Evolutionary conservation across 176 grass and related monocot genomes (phyloP).

Genomic region (Aegilops speltoides): DNA sequence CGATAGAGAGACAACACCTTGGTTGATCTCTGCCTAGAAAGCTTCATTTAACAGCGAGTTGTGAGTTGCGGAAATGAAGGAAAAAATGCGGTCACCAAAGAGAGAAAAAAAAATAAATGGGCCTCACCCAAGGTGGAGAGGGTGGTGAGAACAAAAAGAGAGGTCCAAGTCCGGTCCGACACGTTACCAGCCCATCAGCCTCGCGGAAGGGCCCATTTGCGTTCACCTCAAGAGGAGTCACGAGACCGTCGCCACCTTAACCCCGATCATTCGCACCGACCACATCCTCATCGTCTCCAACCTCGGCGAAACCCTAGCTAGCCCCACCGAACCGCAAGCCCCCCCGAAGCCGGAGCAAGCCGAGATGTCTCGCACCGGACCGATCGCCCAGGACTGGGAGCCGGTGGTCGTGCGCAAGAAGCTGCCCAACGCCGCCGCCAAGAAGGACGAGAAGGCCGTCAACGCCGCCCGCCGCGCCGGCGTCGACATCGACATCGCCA

Average conservation of each 20-base stretch:
- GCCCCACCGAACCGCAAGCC: neutral
- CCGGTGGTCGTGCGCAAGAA: constrained; percentile 11
- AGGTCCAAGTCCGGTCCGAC: too few relatives aligned
- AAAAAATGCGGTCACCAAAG: too few relatives aligned
- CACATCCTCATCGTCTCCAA: neutral
- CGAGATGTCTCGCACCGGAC: neutral
- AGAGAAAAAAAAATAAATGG: too few relatives aligned
- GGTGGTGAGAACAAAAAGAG: too few relatives aligned
- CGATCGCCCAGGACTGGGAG: constrained; percentile 7
- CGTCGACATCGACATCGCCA: constrained; percentile 19
- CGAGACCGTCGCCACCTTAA: neutral
- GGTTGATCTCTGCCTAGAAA: too few relatives aligned
- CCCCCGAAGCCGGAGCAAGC: neutral
- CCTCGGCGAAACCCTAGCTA: constrained; percentile 7
- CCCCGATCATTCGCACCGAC: constrained; percentile 6
- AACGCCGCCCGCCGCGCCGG: constrained; percentile 23
- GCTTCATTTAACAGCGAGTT: too few relatives aligned
- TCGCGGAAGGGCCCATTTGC: neutral
- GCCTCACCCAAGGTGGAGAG: too few relatives aligned
- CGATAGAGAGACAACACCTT: too few relatives aligned
- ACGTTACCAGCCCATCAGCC: neutral
- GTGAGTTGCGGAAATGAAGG: too few relatives aligned
- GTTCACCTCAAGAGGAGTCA: neutral
- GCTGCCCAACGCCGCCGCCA: constrained; percentile 24
- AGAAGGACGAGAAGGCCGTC: constrained; percentile 23